Evolutionary conservation across 2,329 filamentous ascomycete species (phyloP), one percentile per base, ranked within the genome.

Genomic region (Venturia nashicola): DNA sequence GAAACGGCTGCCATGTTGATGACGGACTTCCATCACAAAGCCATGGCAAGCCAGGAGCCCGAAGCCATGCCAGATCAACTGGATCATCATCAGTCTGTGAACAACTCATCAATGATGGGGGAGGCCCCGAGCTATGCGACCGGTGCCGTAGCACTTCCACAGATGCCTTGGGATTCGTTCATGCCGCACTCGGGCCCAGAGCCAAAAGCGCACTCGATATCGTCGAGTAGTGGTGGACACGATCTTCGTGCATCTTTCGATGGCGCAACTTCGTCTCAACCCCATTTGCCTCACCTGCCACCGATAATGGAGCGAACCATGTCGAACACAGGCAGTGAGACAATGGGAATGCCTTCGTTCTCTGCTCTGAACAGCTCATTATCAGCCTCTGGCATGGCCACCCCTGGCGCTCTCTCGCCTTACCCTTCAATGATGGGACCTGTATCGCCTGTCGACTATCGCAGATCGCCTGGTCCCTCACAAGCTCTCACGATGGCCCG

Each of bases 1-100:
- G 93, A 99, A 82, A 91, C 93, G 71, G 94, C 94, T 70, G 94
- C 94, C 70, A 97, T 97, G 91, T 85, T 99, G 75, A 95, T 99
- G 80, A 94, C 93, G 74, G 92, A 97, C 78, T 88, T 97, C 74
- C 93, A 96, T 78, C 91, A 97, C 80, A 97, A 97, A 81, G 92
- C 87, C 71, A 93, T 92, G 77, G 87, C 84, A 65, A 81, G 86
- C 86, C 70, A 90, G 85, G 79, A 81, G 73, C 73, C 76, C 69
- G 80, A 82, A 72, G 78, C 76, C 75, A 80, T 76, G 70, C 75
- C 79, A 67, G 77, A 81, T 70, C 77, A 76, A 72, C 77, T 82
- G 40, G 83, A 84, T 44, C 23, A 62, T 51, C 40, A 36, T 72
- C 86, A 89, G 74, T 86, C 90, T 65, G 85, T 90, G 67, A 86